Base-by-base conservation (phyloP, 805 yeast genomes). In the Metschnikowia similis region DNA sequence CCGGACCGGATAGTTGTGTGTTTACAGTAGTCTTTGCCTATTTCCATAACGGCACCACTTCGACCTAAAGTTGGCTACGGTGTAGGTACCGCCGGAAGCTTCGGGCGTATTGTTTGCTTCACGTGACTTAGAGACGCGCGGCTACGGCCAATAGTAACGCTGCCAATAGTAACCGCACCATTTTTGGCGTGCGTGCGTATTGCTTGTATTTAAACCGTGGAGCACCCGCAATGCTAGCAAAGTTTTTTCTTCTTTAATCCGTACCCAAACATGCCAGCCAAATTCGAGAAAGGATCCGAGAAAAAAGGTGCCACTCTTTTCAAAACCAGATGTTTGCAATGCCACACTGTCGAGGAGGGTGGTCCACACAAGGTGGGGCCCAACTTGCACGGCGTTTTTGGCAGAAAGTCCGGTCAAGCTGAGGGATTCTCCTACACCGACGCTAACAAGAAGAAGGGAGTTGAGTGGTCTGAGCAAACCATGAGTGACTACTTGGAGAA, bases 361-460 rank as follows among this genome's bases (percentile, higher is more conserved):
- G 98, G 96, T 57, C 92, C 97, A 63, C 84, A 92, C 87, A 94
- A 94, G 83, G 97, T 92, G 66, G 99, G 99, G 75, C 99, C 99
- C 71, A 94, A 92, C 77, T 85, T 94, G 72, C 87, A 89, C 77
- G 99, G 97, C 76, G 77, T 94, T 62, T 80, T 94, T 58, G 95
- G 95, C 68, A 89, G 99, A 81, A 71, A 78, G 61, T 87, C 97
- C 47, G 99, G 99, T 74, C 75, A 79, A 69, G 96, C 96, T 66
- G 85, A 75, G 51, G 99, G 98, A 60, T 94, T 77, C 84, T 85
- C 96, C 47, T 94, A 89, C 84, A 90, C 98, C 52, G 99, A 94
- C 63, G 98, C 99, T 71, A 92, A 92, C 89, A 88, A 89, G 83
- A 86, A 85, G 80, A 90, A 90, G 79, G 95, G 90, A 69, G 96